phyloP scores from a whole-genome alignment of 768 basidiomycete genomes.

The Russula lepida region DNA sequence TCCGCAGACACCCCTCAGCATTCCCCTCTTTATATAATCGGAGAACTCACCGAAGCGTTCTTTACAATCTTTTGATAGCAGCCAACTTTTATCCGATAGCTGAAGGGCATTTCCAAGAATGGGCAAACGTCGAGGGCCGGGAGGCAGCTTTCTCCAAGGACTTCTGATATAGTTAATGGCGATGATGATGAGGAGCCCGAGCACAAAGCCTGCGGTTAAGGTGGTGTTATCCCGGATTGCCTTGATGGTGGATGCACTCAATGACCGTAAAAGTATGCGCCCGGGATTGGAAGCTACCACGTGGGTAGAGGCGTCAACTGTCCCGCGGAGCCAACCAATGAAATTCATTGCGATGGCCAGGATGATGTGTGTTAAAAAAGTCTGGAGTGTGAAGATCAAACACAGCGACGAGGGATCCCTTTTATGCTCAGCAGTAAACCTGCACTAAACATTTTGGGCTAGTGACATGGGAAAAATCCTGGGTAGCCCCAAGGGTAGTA shows the following conservation, averaged over 20 bases:
- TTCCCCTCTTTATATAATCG: no score
- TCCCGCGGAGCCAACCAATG: not conserved
- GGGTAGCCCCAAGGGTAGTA: no score
- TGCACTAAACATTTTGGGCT: no score
- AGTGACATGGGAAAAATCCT: no score
- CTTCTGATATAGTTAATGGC: not conserved
- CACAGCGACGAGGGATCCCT: no score
- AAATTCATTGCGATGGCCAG: not conserved
- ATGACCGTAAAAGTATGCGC: not conserved
- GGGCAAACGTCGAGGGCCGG: not conserved
- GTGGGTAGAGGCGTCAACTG: not conserved
- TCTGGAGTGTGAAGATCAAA: no score
- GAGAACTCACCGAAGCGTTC: not conserved
- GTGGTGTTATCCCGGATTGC: not conserved
- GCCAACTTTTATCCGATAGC: not conserved
- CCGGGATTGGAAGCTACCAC: not conserved
- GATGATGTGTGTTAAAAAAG: not conserved
- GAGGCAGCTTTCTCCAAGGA: constrained; percentile 5
- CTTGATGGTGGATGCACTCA: not conserved
- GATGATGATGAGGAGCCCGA: not conserved
- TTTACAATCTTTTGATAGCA: not conserved
- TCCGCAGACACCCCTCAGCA: not conserved
- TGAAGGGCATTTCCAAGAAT: constrained; percentile 2
- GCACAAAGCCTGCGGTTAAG: not conserved
- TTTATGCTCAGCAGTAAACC: no score